Conservation (phyloP, 208 protist species). For the Leishmania tropica region DNA sequence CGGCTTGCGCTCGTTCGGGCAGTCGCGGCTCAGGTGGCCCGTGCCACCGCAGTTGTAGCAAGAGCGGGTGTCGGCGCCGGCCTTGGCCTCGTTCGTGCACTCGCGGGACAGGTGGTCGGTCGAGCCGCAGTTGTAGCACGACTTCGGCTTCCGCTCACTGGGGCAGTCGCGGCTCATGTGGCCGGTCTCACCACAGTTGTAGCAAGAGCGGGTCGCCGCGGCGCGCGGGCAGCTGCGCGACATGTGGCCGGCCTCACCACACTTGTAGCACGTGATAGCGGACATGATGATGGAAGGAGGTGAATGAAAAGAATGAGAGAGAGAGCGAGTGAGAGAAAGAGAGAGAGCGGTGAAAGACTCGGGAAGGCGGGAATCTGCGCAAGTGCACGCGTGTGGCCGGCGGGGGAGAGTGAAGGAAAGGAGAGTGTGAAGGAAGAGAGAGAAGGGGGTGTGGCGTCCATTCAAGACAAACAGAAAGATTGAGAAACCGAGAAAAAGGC, state of each 20-base stretch:
- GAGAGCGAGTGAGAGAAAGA: not conserved
- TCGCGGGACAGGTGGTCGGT: slow-evolving; percentile 74
- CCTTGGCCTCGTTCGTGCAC: slow-evolving; percentile 56
- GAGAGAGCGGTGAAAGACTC: not conserved
- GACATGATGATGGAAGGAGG: slow-evolving; percentile 37
- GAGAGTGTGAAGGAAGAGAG: not conserved
- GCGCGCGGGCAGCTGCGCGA: slow-evolving; percentile 51
- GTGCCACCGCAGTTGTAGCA: slow-evolving; percentile 75
- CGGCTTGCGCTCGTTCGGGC: slow-evolving; percentile 56
- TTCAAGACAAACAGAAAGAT: not conserved
- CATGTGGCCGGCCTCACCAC: slow-evolving; percentile 66
- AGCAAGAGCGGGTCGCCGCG: slow-evolving; percentile 52
- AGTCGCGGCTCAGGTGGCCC: slow-evolving; percentile 78
- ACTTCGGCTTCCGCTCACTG: slow-evolving; percentile 42
- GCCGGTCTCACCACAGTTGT: slow-evolving; percentile 58
- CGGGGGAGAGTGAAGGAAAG: not conserved
- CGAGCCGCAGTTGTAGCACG: slow-evolving; percentile 80
- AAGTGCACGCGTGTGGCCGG: not conserved
- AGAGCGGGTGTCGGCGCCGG: slow-evolving; percentile 51
- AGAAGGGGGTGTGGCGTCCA: not conserved
- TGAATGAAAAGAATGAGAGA: not conserved
- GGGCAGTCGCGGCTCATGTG: slow-evolving; percentile 77
- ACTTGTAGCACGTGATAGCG: slow-evolving; percentile 67
- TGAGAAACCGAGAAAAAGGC: not conserved
- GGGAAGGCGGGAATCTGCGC: slow-evolving; percentile 11